Conservation (phyloP, 306 rosid species). For the Ammopiptanthus mongolicus region DNA sequence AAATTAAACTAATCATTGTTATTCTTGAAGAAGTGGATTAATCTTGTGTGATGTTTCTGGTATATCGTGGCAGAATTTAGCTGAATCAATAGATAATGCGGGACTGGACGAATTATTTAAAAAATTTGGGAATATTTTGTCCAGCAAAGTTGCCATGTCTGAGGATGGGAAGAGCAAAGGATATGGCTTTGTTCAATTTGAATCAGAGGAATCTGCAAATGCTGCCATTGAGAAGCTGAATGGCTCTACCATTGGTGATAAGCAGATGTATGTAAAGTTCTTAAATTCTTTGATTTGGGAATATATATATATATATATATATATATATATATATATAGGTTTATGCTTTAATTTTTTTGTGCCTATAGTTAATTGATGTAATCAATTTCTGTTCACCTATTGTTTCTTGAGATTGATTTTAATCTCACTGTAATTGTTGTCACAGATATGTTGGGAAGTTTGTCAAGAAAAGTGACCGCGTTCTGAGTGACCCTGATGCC, state of each 20-base stretch:
- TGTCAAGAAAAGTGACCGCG: constrained; percentile 58
- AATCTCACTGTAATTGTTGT: constrained; percentile 12
- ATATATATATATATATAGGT: too few species aligned
- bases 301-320: too few species aligned
- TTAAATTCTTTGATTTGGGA: neutral
- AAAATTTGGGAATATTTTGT: constrained; percentile 60
- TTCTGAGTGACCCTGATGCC: constrained; percentile 46
- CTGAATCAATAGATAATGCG: constrained; percentile 45
- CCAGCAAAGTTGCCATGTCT: constrained; percentile 69
- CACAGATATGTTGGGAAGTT: constrained; percentile 75
- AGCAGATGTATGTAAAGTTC: constrained; percentile 54
- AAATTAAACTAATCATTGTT: neutral
- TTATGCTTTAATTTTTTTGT: constrained; percentile 14
- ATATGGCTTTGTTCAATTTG: constrained; percentile 88
- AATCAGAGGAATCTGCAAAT: constrained; percentile 67
- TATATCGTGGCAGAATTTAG: constrained; percentile 48
- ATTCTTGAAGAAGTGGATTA: neutral
- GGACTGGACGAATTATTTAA: constrained; percentile 58
- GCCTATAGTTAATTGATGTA: neutral
- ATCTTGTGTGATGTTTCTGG: constrained; percentile 14
- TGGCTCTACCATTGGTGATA: constrained; percentile 53
- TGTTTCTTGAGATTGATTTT: neutral
- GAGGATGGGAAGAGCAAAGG: constrained; percentile 89
- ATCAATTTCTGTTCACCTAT: constrained; percentile 6
- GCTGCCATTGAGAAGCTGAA: constrained; percentile 70